Base-by-base conservation (phyloP, 2,329 filamentous ascomycete genomes). In the Westerdykella ornata region DNA sequence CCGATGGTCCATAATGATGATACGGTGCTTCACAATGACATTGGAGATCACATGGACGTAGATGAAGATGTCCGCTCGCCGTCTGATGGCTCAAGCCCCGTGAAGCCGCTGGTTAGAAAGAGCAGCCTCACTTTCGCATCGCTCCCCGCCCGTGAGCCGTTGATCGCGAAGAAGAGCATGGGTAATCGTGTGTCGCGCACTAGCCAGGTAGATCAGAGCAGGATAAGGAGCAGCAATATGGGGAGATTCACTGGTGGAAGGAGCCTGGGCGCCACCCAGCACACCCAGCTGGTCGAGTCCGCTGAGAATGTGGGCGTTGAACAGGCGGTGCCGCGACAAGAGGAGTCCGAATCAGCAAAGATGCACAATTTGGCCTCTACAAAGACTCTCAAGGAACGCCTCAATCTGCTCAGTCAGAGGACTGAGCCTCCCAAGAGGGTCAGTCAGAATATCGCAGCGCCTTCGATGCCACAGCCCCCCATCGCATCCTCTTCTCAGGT, bases 111-210 rank as follows among this genome's bases (percentile, higher is more conserved):
- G 20, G 77, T 94, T 51, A 82, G 90, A 45, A 97, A 97, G 73
- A 95, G 89, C 67, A 97, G 90, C 62, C 75, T 98, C 45, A 94
- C 85, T 44, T 97, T 98, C 68, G 88, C 92, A 29, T 88, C 92
- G 14, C 73, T 98, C 11, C 92, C 92, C 20, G 89, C 90, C 2
- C 79, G 92, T 46, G 90, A 97, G 58, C 90, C 90, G 28, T 72
- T 97, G 39, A 80, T 81, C 22, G 79, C 78, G 13, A 94, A 94
- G 63, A 90, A 89, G 68, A 94, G 85, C 62, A 79, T 88, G 57
- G 88, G 76, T 34, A 75, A 77, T 15, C 76, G 86, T 37, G 69
- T 78, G 38, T 89, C 87, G 16, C 76, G 86, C 45, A 85, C 80
- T 5, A 94, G 87, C 56, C 84, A 95, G 51, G 63, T 89, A 28